Conservation (phyloP, 129 eudicot genomes). For the Arctium minus region DNA sequence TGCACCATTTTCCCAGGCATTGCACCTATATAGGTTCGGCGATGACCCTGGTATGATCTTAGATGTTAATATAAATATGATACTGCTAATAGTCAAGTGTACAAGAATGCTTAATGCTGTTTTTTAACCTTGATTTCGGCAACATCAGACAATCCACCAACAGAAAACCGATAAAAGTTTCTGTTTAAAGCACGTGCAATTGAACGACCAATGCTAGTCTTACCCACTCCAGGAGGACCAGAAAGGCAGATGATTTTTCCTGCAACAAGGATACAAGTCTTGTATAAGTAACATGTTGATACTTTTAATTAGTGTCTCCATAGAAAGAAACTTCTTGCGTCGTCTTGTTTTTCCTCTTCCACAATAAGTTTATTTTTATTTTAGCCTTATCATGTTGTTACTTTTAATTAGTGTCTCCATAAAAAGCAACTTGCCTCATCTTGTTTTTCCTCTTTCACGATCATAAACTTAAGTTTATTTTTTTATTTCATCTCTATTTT, state of each 20-base stretch:
- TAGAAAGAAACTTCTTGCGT: neutral
- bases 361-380: neutral
- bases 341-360: neutral
- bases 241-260: constrained; percentile 91
- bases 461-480: neutral
- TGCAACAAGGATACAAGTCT: constrained; percentile 20
- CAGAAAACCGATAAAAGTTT: constrained; percentile 89
- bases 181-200: constrained; percentile 97
- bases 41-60: constrained; percentile 68
- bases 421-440: neutral
- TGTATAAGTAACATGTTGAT: constrained; percentile 3
- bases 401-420: neutral
- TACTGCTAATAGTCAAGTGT: neutral
- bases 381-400: neutral
- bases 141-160: constrained; percentile 99
- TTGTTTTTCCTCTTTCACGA: neutral
- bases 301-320: neutral
- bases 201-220: constrained; percentile 99
- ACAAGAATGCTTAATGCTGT: neutral
- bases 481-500: neutral
- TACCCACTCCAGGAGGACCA: constrained; percentile 99
- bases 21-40: constrained; percentile 96
- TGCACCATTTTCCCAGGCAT: constrained; percentile 99
- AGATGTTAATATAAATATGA: constrained; percentile 13
- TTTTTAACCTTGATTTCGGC: constrained; percentile 88